Evolutionary conservation across 176 grass and related monocot genomes (phyloP).

Genomic region (Cenchrus purpureus): DNA sequence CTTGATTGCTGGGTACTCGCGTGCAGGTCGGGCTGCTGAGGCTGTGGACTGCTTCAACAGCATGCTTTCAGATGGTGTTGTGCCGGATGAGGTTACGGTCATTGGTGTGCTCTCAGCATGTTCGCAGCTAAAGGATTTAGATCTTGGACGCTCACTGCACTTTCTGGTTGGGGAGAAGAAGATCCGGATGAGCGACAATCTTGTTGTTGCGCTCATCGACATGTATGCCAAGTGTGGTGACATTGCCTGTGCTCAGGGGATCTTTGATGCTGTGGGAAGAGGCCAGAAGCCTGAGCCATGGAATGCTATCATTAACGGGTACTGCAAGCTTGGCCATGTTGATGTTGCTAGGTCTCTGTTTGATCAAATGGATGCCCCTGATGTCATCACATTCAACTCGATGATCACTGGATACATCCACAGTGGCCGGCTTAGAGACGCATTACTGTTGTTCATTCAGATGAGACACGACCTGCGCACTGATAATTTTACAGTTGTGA

Average conservation of each 20-base stretch:
- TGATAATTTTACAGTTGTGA: constrained; percentile 69
- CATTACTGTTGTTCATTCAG: constrained; percentile 53
- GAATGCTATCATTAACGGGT: constrained; percentile 79
- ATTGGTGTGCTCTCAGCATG: constrained; percentile 52
- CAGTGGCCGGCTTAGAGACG: constrained; percentile 54
- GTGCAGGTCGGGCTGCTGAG: constrained; percentile 41
- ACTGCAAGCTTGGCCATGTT: constrained; percentile 59
- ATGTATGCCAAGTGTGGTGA: constrained; percentile 81
- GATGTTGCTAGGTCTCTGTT: constrained; percentile 58
- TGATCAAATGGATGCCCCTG: constrained; percentile 57
- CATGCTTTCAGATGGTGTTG: constrained; percentile 55
- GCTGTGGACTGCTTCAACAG: constrained; percentile 57
- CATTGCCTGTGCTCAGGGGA: constrained; percentile 40
- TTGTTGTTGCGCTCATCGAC: constrained; percentile 62
- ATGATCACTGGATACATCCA: constrained; percentile 83
- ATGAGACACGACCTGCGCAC: constrained; percentile 40
- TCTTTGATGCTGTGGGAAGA: constrained; percentile 56
- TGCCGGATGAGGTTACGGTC: constrained; percentile 56
- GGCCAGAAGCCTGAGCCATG: constrained; percentile 51
- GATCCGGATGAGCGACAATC: constrained; percentile 48
- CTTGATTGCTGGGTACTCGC: constrained; percentile 58
- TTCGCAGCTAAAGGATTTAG: constrained; percentile 55
- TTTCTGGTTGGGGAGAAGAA: constrained; percentile 45
- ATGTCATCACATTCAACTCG: constrained; percentile 74
- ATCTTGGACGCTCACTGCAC: constrained; percentile 55